Base-by-base conservation (phyloP, 163 green algal genomes). In the Trebouxiophyceae sp. region DNA sequence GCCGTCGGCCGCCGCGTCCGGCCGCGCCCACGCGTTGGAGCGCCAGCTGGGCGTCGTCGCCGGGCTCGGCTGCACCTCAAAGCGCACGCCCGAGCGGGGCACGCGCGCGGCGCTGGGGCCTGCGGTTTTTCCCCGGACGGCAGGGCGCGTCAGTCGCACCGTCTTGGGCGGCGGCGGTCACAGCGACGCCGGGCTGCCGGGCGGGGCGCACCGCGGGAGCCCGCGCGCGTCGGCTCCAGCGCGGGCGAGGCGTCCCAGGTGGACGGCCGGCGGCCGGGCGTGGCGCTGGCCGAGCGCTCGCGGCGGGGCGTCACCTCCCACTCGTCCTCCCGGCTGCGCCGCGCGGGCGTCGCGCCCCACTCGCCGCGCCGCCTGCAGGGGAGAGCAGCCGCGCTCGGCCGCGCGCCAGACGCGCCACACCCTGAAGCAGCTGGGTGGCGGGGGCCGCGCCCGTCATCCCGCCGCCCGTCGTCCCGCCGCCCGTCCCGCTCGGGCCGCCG, bases 311-410 rank as follows among this genome's bases (percentile, higher is more conserved):
- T 27, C 27, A 54, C 6, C 32, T 65, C 24, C 26, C 56, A 28
- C 45, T 63, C 27, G 26, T 46, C 27, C 34, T 45, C 29, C 2
- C 71, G 29, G 23, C 63, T 54, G 22, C 69, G 39, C 23, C 59
- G 44, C 16, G 73, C 67, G 12, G 88, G 88, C 2, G 88, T 93
- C 59, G 77, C 74, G 8, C 89, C 80, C 87, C 87, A 91, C 54
- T 89, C 82, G 34, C 45, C 45, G 4, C 54, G n/a, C 54, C 54
- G n/a, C n/a, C n/a, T n/a, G n/a, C n/a, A n/a, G n/a, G n/a, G n/a
- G n/a, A n/a, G n/a, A n/a, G n/a, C n/a, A n/a, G n/a, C n/a, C n/a
- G n/a, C n/a, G n/a, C n/a, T n/a, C n/a, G n/a, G n/a, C n/a, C n/a
- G n/a, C n/a, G n/a, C n/a, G n/a, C n/a, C n/a, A n/a, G n/a, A n/a